These are phyloP conservation scores for Plectranthus barbatus DNA, from an alignment of 257 asterid genomes.

Conservation along the genomic window DNA sequence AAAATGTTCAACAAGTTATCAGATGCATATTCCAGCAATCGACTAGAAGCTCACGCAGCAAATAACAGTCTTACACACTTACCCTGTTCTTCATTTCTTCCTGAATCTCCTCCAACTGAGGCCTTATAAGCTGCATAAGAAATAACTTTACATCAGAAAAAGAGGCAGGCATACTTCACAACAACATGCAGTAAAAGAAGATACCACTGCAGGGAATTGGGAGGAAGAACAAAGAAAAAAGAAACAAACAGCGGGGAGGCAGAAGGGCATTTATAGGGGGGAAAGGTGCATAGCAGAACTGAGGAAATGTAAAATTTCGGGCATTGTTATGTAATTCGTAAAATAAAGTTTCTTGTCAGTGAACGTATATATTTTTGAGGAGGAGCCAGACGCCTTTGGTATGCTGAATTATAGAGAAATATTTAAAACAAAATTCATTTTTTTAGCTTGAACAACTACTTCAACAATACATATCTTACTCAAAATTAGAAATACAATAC, in stretches of 20 bases:
- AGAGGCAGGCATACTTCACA: constrained; percentile 1
- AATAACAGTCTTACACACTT: constrained; percentile 20
- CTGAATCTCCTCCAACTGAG: constrained; percentile 60
- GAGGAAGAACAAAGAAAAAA: neutral
- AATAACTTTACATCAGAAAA: neutral
- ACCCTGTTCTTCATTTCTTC: constrained; percentile 69
- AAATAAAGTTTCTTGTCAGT: no score
- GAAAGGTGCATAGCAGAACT: neutral
- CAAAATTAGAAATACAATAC: no score
- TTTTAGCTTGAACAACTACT: no score
- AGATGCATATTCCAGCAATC: neutral
- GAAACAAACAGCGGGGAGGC: neutral
- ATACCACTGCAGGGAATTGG: neutral
- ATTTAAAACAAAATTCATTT: no score
- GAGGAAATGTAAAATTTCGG: neutral
- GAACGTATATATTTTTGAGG: no score
- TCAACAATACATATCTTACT: no score
- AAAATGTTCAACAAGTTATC: neutral
- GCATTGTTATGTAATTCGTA: no score
- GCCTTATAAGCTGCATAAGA: constrained; percentile 68
- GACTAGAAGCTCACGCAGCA: neutral
- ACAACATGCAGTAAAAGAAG: neutral
- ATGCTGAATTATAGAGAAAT: no score
- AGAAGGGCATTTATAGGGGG: neutral
- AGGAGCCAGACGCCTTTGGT: no score